Base-by-base conservation (phyloP, 139 green algal species). In the Nannochloris sp. region DNA sequence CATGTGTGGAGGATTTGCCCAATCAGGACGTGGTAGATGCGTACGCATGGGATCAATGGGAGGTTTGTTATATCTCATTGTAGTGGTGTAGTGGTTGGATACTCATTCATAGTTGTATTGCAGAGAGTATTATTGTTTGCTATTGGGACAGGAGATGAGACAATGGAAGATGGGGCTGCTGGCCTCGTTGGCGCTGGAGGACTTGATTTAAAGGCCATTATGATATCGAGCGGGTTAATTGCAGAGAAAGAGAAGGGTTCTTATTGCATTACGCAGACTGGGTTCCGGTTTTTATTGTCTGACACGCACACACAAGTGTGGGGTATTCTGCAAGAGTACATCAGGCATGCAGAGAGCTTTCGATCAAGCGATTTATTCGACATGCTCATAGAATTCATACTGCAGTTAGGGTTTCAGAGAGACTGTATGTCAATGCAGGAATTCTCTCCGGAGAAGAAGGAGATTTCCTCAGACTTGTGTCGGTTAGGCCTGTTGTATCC, bases 201-300 rank as follows among this genome's bases (percentile, higher is more conserved):
- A 11, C 34, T 40, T 40, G 34, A 40, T 40, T 40, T 40, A 40
- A 40, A 40, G 34, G 34, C 7, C 34, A 40, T 40, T 2, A 40
- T 40, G 34, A 40, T 40, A 40, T 40, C 34, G 1, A 40, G 34
- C 0, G 34, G 34, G 1, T 25, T 36, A 19, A 48, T 71, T 40
- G 59, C 43, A 57, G 46, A 54, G 18, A 54, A 54, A 18, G 19
- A 18, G 7, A 64, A 23, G 15, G 57, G 21, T 25, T 19, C 5
- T 3, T 19, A 19, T 19, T 25, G n/a, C 11, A 54, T 91, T 24
- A 91, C 75, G 12, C 60, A 84, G 29, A 4, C 29, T 3, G 88
- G 89, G 21, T 92, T 90, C 55, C 76, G 84, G 50, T 95, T 91
- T 68, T 78, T 96, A 64, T 75, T 96, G 34, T 50, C 75, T 49